These are phyloP conservation scores for Umbelopsis vinacea DNA, from an alignment of 192 early-diverging fungal species.

Conservation along the genomic window DNA sequence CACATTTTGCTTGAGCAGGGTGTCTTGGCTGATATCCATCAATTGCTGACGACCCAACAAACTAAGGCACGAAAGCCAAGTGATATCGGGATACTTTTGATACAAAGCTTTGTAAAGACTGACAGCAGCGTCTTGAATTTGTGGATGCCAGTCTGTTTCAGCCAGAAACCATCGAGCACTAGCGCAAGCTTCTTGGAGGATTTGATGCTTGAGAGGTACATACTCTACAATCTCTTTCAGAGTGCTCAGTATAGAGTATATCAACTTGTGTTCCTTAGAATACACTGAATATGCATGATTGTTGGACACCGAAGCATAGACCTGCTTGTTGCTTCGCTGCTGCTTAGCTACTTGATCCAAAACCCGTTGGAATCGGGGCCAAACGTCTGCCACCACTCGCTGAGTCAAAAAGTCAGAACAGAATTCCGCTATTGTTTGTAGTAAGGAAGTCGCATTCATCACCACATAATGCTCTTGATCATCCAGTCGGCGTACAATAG, in stretches of 20 bases:
- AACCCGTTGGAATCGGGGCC: conserved; percentile 45
- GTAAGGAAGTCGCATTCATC: conserved; percentile 36
- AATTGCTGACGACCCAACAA: neutral
- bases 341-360: conserved; percentile 23
- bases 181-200: conserved; percentile 19
- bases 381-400: conserved; percentile 48
- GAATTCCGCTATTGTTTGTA: conserved; percentile 44
- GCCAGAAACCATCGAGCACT: conserved; percentile 25
- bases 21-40: neutral
- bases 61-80: conserved; percentile 28
- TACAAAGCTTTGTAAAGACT: conserved; percentile 13
- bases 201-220: conserved; percentile 26
- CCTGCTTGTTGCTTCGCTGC: neutral
- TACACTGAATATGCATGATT: conserved; percentile 32
- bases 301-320: conserved; percentile 6
- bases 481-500: conserved; percentile 42
- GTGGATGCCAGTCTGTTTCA: neutral
- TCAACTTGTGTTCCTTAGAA: conserved; percentile 32
- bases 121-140: conserved; percentile 30
- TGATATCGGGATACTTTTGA: conserved; percentile 22
- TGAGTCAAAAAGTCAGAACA: conserved; percentile 49
- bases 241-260: conserved; percentile 29
- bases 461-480: conserved; percentile 43
- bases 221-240: conserved; percentile 22
- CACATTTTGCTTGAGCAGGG: neutral